Evolutionary conservation across 257 asterid species (phyloP), one percentile per base, ranked within the genome.

Genomic region (Petunia axillaris): DNA sequence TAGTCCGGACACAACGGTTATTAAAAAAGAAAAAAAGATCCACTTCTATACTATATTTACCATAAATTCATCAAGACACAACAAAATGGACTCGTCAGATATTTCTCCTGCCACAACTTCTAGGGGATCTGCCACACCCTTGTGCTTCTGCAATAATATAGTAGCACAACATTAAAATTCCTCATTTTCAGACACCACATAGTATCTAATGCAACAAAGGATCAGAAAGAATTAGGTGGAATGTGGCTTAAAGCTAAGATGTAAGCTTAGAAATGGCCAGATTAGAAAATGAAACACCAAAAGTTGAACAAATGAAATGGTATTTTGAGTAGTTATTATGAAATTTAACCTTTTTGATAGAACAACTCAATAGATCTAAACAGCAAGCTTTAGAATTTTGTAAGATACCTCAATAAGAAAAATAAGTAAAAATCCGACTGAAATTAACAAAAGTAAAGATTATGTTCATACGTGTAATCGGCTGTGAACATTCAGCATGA

Each of bases 31-130:
- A 25, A 25, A 25, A 25, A 25, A 25, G 25, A 25, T 25, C 25
- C 25, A 58, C 25, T 25, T 76, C 25, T 15, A 68, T 67, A 48
- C 15, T 58, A 38, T 14, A 13, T 55, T 50, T 89, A 93, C 98
- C 97, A 95, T 93, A 85, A 95, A 95, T 83, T 95, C 99, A 74
- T 95, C 99, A 43, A 95, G 96, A 83, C 99, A 95, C 77, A 95
- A 83, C 85, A 95, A 87, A 80, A 92, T 89, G 60, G 99, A 82
- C 87, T 93, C 97, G 52, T 95, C 98, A 11, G 94, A 89, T 55
- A 95, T 85, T 83, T 95, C 98, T 81, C 92, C 94, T 1, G 99
- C 97, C 87, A 95, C 99, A 79, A 86, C 97, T 89, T 95, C 97
- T 58, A 95, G 82, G 66, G 99, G 99, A 90, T 95, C 98, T 2